Base-by-base conservation (phyloP, 495 filamentous ascomycete species). In the Beverwykella pulmonaria region DNA sequence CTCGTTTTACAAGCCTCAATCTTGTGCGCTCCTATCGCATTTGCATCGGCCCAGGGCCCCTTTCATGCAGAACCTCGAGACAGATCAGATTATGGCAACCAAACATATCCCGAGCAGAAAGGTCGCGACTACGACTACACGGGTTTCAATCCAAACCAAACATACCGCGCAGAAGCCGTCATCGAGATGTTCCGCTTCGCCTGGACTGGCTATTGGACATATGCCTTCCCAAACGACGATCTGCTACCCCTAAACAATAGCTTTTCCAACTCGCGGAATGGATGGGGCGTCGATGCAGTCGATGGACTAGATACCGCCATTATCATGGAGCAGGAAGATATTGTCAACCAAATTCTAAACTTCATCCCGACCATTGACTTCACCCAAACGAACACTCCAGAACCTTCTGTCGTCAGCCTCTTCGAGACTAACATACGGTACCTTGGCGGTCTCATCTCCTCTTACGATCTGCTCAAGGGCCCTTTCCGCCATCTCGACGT, bases 351-450 rank as follows among this genome's bases (percentile, higher is more conserved):
- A 29, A 91, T 94, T 52, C 73, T 95, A 2, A 79, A 89, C 27
- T 88, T 84, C 72, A 82, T 96, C 44, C 79, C 82, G 0, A 80
- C 74, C 0, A 85, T 94, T 67, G 80, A 96, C 76, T 96, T 91
- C 65, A 82, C 82, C 54, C 78, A 78, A 25, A 88, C 89, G 5
- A 62, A 70, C 1, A 75, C 75, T 6, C 49, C 49, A 20, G 15
- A 46, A 19, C 49, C 60, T 6, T 44, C 60, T 1, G 60, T 63
- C 22, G 60, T 63, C 20, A 54, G 49, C 17, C 77, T 96, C 20
- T 96, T 96, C 63, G 92, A 96, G 76, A 96, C 92, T 1, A 95
- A 90, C 2, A 96, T 96, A 71, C 88, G 92, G 2, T 96, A 95
- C 66, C 78, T 95, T 8, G 92, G 81, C 20, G 92, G 92, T 20